Conservation (phyloP, 495 filamentous ascomycete species). For the Trichocladium antarcticum region DNA sequence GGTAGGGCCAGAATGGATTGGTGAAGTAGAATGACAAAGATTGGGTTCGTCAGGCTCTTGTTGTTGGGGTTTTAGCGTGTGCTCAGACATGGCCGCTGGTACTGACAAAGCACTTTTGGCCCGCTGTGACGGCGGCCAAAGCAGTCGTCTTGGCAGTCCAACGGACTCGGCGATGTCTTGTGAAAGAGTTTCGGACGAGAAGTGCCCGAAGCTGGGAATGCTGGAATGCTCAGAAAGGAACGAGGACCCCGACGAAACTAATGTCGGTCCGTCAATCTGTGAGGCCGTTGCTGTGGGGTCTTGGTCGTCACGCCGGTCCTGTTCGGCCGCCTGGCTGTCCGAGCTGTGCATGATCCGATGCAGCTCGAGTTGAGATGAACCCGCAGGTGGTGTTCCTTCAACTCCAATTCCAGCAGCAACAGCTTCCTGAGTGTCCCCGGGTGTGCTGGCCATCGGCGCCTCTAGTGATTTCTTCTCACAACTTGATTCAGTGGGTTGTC, state of each 20-base stretch:
- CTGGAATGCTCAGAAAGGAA: neutral
- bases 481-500: neutral
- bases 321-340: neutral
- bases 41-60: neutral
- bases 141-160: slow-evolving; percentile 13
- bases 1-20: neutral
- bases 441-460: neutral
- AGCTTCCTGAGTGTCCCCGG: neutral
- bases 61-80: neutral
- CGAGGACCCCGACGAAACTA: slow-evolving; percentile 1
- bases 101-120: neutral
- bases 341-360: neutral
- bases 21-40: too few species aligned
- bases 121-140: slow-evolving; percentile 17
- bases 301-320: neutral
- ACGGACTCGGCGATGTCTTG: slow-evolving; percentile 3
- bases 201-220: slow-evolving; percentile 10
- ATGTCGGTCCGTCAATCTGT: slow-evolving; percentile 17
- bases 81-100: neutral
- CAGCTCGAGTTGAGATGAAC: neutral
- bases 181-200: slow-evolving; percentile 14
- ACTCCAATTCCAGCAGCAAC: neutral
- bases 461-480: too few species aligned
- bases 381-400: neutral
- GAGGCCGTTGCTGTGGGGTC: neutral